phyloP scores from a whole-genome alignment of 2,329 filamentous ascomycete genomes.

The Xylaria sp. region DNA sequence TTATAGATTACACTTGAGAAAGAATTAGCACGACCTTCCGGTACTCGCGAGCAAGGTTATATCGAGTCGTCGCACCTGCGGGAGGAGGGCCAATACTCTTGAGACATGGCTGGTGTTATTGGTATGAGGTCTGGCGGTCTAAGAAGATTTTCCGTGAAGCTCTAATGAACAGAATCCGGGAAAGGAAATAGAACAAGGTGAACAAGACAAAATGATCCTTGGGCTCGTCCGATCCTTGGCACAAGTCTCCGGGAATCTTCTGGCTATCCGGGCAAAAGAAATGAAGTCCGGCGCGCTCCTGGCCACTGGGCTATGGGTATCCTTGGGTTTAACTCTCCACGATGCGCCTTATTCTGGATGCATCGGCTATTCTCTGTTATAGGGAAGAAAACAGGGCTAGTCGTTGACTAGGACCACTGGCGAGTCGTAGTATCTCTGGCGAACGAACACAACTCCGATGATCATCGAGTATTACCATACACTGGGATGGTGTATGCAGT shows the following conservation, averaged over 20 bases:
- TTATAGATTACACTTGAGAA: constrained; percentile 47
- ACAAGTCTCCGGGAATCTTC: constrained; percentile 24
- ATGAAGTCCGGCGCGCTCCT: constrained; percentile 35
- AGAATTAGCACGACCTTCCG: constrained; percentile 46
- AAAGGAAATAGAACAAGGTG: constrained; percentile 30
- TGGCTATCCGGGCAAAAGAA: constrained; percentile 33
- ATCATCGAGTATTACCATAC: constrained; percentile 22
- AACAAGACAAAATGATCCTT: constrained; percentile 33
- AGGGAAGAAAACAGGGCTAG: constrained; percentile 35
- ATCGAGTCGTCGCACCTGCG: constrained; percentile 61
- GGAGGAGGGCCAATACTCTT: constrained; percentile 62
- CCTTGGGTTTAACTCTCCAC: constrained; percentile 34
- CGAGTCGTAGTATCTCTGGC: constrained; percentile 33
- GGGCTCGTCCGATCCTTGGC: constrained; percentile 29
- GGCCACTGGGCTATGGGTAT: constrained; percentile 32
- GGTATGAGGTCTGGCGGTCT: constrained; percentile 55
- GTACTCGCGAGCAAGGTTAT: constrained; percentile 37
- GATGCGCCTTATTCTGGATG: constrained; percentile 33
- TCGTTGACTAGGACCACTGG: constrained; percentile 32
- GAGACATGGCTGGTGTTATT: constrained; percentile 57
- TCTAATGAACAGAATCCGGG: constrained; percentile 19
- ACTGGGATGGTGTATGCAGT: constrained; percentile 32
- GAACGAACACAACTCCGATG: constrained; percentile 34
- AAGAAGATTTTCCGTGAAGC: constrained; percentile 37
- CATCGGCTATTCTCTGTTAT: constrained; percentile 30